Evolutionary conservation across 306 rosid species (phyloP), one percentile per base, ranked within the genome.

Genomic region (Gastrolobium villosum): DNA sequence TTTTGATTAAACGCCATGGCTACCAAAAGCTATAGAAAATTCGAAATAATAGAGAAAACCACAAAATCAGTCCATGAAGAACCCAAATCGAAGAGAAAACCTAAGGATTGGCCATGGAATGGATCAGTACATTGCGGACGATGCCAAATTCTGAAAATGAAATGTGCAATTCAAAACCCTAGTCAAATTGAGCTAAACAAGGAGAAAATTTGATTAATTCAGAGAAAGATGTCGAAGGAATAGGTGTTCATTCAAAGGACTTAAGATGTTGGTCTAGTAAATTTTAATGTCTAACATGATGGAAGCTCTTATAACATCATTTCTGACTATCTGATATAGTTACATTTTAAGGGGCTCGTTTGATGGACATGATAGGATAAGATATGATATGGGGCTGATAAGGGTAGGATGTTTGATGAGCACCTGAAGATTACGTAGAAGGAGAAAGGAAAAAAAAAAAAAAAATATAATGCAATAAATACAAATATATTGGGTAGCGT

Each of bases 1-100:
- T 70, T 89, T 53, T 88, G 95, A 74, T 94, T 97, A 83, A 89
- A 94, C 84, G 97, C 96, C 99, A 94, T 92, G 37, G 41, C 84
- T 65, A 74, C 69, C 56, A 5, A 55, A 30, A 72, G 72, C 53
- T n/a, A 73, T 7, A 20, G 26, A 74, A 67, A 67, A 57, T 13
- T 13, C 34, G 2, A 81, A 64, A 68, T 6, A n/a, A 10, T 20
- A 66, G 41, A 71, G 6, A 75, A 26, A 76, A 62, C 8, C 15
- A 13, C 10, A 52, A n/a, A 83, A 82, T 64, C 81, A 87, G 60
- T 59, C 37, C 10, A 71, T 75, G 46, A 40, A 71, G 34, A 46
- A 67, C 55, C 7, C 7, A 37, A 71, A 79, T 72, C 59, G 65
- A 63, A 63, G 36, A 52, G 36, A 10, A 40, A 68, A 59, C 60